Conservation (phyloP, 345 rosid species). For the Eucalyptus cloeziana region DNA sequence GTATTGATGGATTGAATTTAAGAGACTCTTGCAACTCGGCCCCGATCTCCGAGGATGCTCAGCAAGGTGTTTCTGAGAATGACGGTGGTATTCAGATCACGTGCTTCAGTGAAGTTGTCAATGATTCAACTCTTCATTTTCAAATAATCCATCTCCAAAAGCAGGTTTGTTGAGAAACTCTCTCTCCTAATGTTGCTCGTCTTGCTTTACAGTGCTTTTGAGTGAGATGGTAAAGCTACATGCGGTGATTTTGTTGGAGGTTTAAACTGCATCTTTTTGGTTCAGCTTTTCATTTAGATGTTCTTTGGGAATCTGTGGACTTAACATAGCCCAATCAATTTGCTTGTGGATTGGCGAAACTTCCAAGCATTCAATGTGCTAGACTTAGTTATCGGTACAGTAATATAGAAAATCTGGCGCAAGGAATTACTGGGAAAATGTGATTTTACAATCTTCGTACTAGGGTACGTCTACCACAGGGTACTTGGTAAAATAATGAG, state of each 20-base stretch:
- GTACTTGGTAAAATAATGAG: not conserved
- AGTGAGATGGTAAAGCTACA: not conserved
- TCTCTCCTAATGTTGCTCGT: not conserved
- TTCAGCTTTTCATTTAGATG: not conserved
- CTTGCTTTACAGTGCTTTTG: not conserved
- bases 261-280: not conserved
- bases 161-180: constrained; percentile 21
- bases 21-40: not conserved
- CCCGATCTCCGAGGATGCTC: not conserved
- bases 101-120: constrained; percentile 53
- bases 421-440: not conserved
- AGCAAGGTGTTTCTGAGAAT: not conserved
- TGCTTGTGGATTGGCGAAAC: not conserved
- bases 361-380: not conserved
- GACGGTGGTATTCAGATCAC: constrained; percentile 24
- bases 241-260: not conserved
- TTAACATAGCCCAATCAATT: not conserved
- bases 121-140: constrained; percentile 56
- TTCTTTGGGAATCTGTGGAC: not conserved
- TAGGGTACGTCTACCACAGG: not conserved
- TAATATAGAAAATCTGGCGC: not conserved
- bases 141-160: constrained; percentile 64
- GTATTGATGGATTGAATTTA: not conserved
- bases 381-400: not conserved
- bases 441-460: not conserved